Base-by-base conservation (phyloP, 495 filamentous ascomycete species). In the Annulohypoxylon maeteangense region DNA sequence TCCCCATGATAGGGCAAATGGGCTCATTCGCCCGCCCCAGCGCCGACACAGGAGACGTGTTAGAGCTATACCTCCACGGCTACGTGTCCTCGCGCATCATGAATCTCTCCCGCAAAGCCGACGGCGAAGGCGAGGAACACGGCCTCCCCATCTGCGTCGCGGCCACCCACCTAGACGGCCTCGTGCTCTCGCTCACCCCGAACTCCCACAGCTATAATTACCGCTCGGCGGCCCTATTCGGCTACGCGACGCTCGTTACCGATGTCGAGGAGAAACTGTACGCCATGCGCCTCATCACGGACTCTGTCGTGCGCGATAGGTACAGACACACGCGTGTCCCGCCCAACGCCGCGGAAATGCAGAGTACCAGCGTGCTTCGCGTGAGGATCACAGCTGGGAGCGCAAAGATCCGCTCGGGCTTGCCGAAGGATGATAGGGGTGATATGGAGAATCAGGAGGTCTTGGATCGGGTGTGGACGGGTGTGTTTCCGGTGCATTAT, bases 1-100 rank as follows among this genome's bases (percentile, higher is more conserved):
- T 98, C 0, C 94, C 94, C 38, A 95, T 97, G 93, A 92, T 97
- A 67, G 94, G 93, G 45, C 87, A 88, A 69, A 93, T 95, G 90
- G 91, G 86, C 18, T 90, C 87, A 48, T 95, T 89, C 72, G 82
- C 81, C 8, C 83, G 85, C 65, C 90, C 90, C 20, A 90, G 88
- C 61, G 85, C 87, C 7, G 85, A 82, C 66, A 81, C 89, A 12
- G 86, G 88, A 14, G 90, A 92, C 65, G 84, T 88, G 0, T 80
- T 92, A 11, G 91, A 96, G 67, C 87, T 92, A 61, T 97, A 98
- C 74, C 87, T 98, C 4, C 94, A 98, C 77, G 93, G 93, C 72
- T 96, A 95, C 76, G 89, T 95, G 56, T 91, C 88, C 58, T 90
- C 91, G 10, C 92, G 94, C 2, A 83, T 97, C 36, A 90, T 93